Base-by-base conservation (phyloP, 208 protist genomes). In the Acanthamoeba sp. region DNA sequence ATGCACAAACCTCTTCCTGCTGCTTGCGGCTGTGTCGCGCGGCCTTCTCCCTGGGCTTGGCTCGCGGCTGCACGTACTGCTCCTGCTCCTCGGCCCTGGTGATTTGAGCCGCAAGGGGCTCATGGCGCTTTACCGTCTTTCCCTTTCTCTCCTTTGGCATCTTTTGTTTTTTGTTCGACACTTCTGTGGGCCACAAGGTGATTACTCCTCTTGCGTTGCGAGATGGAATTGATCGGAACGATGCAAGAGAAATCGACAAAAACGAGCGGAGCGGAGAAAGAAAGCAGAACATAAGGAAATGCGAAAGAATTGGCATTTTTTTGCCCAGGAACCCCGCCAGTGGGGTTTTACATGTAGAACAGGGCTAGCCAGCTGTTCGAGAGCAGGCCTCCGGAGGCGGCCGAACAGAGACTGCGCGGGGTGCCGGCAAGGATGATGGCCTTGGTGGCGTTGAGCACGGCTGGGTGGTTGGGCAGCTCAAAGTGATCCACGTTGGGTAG, bases 81-180 rank as follows among this genome's bases (percentile, higher is more conserved):
- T 69, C 36, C 38, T 50, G 29, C 34, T 93, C 88, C 34, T 93
- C 42, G 40, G 34, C 62, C 40, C 76, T 10, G 12, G 52, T 57
- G 42, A 93, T 93, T 52, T 93, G 59, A 5, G 88, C 76, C 20
- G 40, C 88, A 10, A 93, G 62, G 24, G 88, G 88, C 88, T 93
- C 62, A 76, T 93, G 88, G 27, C 88, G 55, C 38, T 80, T 73
- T 2, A 27, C 27, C 1, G 40, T 38, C 64, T 93, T 93, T 32
- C 50, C 55, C 57, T 93, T 93, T n/a, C 42, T 78, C 64, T 93
- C 88, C 62, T 93, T 93, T 9, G 88, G 88, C 88, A 93, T 93
- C 29, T 90, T 90, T 16, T 82, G 45, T 9, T 52, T 52, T 0
- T 36, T 14, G 0, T 76, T 9, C 2, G 66, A 76, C 66, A 32